Conservation (phyloP, 2,329 filamentous ascomycete species). For the Apiospora pterosperma region DNA sequence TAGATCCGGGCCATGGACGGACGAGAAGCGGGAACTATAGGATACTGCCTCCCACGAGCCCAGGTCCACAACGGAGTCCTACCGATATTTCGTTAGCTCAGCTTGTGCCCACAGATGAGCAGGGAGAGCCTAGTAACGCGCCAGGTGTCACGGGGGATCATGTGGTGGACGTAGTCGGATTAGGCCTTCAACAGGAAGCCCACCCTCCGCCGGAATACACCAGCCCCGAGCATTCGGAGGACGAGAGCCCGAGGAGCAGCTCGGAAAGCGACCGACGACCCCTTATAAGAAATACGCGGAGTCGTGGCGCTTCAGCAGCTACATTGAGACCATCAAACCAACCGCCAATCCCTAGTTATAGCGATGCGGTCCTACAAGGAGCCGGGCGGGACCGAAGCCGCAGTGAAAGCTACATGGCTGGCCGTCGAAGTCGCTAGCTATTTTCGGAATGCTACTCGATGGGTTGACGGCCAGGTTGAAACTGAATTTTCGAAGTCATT, state of each 20-base stretch:
- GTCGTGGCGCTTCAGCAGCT: constrained; percentile 46
- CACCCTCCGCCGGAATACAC: constrained; percentile 70
- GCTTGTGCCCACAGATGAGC: constrained; percentile 67
- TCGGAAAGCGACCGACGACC: constrained; percentile 54
- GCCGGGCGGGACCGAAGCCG: constrained; percentile 43
- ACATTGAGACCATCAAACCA: constrained; percentile 32
- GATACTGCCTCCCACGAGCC: constrained; percentile 73
- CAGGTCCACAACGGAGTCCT: constrained; percentile 83
- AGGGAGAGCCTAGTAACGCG: constrained; percentile 62
- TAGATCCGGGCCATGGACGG: constrained; percentile 65
- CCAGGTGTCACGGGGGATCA: constrained; percentile 31
- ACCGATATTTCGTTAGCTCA: constrained; percentile 95
- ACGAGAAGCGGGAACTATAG: constrained; percentile 77
- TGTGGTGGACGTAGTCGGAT: constrained; percentile 33
- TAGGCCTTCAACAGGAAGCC: constrained; percentile 51
- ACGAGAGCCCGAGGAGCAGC: constrained; percentile 53
- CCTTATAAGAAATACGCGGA: constrained; percentile 48
- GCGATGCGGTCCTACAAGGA: constrained; percentile 64
- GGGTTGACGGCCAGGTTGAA: neutral
- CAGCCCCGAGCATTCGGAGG: constrained; percentile 60
- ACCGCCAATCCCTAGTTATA: constrained; percentile 80
- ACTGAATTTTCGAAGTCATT: neutral
- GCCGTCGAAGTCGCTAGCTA: constrained; percentile 11
- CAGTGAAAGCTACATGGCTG: constrained; percentile 31
- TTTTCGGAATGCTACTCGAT: neutral